Evolutionary conservation across 2,329 filamentous ascomycete species (phyloP).

Genomic region (Periconia macrospinosa): DNA sequence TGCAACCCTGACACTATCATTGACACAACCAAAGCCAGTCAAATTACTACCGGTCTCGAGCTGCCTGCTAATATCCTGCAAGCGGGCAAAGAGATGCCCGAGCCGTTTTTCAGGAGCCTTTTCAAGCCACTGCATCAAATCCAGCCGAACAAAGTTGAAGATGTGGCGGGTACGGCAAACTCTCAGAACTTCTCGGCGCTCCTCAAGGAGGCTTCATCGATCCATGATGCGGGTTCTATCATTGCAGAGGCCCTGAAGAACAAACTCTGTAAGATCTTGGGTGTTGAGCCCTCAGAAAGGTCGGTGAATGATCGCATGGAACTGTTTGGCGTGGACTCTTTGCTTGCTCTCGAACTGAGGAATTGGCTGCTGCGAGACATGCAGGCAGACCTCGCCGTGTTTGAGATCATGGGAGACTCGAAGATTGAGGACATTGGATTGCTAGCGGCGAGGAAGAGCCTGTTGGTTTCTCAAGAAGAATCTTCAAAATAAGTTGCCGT

Average conservation of each 20-base stretch:
- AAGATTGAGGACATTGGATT: neutral
- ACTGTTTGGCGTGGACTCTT: constrained; percentile 5
- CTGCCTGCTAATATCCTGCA: neutral
- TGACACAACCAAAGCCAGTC: neutral
- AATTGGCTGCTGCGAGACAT: constrained; percentile 9
- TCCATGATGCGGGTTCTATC: neutral
- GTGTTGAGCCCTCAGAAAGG: neutral
- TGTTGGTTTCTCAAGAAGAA: no score
- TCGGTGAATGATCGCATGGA: neutral
- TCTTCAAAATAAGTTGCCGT: no score
- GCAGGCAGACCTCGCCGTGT: constrained; percentile 6
- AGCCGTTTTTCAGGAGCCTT: neutral
- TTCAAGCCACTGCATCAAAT: neutral
- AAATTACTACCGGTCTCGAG: constrained; percentile 2
- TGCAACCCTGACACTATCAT: neutral
- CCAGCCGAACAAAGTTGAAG: no score
- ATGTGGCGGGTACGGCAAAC: neutral
- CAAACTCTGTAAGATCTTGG: neutral
- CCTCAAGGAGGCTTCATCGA: neutral
- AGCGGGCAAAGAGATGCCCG: neutral
- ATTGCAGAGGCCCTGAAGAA: neutral
- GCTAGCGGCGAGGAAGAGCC: neutral
- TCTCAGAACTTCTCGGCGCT: neutral
- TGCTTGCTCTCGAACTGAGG: constrained; percentile 6
- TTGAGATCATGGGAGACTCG: constrained; percentile 4